Evolutionary conservation across 164 flowering plant species (phyloP).

Genomic region (Chimonanthus praecox): DNA sequence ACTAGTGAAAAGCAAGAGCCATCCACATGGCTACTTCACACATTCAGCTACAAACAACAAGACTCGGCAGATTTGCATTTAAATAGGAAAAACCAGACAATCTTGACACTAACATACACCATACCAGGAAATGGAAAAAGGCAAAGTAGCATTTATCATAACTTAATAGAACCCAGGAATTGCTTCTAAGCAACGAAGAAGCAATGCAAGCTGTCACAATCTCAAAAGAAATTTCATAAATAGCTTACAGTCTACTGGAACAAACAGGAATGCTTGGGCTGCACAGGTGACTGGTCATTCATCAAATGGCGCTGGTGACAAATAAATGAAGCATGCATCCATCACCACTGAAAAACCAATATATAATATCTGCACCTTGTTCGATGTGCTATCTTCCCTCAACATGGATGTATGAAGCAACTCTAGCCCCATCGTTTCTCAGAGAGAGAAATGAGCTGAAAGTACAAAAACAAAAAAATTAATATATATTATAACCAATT

Average conservation of each 20-base stretch:
- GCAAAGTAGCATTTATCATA: not conserved
- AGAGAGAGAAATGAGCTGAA: conserved; percentile 57
- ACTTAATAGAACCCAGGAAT: not conserved
- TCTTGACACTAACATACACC: not conserved
- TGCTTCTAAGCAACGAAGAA: not conserved
- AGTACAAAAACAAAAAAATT: not conserved
- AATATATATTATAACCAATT: not conserved
- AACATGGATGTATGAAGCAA: not conserved
- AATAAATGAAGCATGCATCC: not conserved
- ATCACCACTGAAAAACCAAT: not conserved
- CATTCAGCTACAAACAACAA: not conserved
- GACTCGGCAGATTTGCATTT: not conserved
- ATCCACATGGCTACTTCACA: not conserved
- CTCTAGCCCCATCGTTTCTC: conserved; percentile 38
- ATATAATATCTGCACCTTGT: not conserved
- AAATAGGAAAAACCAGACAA: too few species aligned
- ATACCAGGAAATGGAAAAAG: not conserved
- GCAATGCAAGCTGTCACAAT: not conserved
- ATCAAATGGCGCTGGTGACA: not conserved
- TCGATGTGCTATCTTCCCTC: not conserved
- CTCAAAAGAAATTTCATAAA: not conserved
- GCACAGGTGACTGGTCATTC: not conserved
- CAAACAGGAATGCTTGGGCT: not conserved
- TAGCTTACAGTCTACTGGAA: not conserved
- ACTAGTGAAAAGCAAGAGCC: too few species aligned